Evolutionary conservation across 1,284 basidiomycete species (phyloP).

Genomic region (Cryptococcus wingfieldii): DNA sequence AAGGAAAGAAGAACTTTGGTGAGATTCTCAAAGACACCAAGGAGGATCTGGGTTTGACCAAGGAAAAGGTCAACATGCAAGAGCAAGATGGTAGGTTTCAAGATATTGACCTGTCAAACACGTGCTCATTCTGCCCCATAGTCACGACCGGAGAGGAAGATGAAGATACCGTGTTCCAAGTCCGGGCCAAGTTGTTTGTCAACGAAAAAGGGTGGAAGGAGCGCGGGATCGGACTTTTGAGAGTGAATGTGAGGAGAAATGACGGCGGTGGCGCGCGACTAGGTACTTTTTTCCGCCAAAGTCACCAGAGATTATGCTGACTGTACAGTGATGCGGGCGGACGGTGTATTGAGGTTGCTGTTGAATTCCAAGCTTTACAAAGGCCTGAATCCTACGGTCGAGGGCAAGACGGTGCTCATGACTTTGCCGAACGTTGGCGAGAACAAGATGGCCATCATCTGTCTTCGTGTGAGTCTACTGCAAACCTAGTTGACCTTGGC

Average conservation of each 20-base stretch:
- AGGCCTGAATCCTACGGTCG: conserved; percentile 72
- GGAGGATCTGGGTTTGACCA: conserved; percentile 43
- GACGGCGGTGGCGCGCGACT: conserved; percentile 71
- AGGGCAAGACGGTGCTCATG: conserved; percentile 74
- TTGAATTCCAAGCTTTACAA: conserved; percentile 81
- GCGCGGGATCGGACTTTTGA: conserved; percentile 75
- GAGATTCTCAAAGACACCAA: conserved; percentile 36
- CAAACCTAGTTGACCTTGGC: neutral
- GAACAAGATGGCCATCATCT: conserved; percentile 60
- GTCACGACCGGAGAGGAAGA: conserved; percentile 89
- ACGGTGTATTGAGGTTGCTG: conserved; percentile 79
- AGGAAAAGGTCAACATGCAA: conserved; percentile 52
- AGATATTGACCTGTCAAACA: neutral
- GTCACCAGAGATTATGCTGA: neutral
- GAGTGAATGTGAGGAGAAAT: conserved; percentile 67
- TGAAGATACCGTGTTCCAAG: conserved; percentile 76
- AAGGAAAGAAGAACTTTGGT: conserved; percentile 25
- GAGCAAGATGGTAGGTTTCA: conserved; percentile 66
- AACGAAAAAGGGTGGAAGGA: conserved; percentile 80
- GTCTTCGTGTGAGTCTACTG: conserved; percentile 32
- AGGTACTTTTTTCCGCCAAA: conserved; percentile 49
- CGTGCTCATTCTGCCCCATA: conserved; percentile 38
- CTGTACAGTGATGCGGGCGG: conserved; percentile 82
- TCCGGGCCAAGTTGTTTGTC: conserved; percentile 77
- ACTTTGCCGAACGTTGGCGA: conserved; percentile 65